phyloP scores from a whole-genome alignment of 331 rosid genomes.

The Quercus lobata region DNA sequence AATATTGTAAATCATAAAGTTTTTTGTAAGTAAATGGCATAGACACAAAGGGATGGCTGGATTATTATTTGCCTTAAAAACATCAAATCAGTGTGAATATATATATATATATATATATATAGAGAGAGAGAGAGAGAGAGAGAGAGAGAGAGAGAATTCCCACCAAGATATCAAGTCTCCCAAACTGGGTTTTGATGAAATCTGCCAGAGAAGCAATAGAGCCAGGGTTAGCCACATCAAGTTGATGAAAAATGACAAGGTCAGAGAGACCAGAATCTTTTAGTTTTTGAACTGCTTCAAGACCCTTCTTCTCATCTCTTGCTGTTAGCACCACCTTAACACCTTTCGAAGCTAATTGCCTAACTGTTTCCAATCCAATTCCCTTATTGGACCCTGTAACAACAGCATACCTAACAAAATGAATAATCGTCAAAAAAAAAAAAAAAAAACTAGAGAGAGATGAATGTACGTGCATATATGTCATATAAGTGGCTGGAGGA shows the following conservation, averaged over 20 bases:
- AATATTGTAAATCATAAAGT: no score
- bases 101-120: no score
- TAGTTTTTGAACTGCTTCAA: constrained; percentile 30
- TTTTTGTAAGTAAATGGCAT: no score
- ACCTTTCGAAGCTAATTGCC: constrained; percentile 36
- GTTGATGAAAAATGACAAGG: constrained; percentile 38
- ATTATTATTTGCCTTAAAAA: no score
- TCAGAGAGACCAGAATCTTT: constrained; percentile 23
- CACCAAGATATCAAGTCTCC: constrained; percentile 59
- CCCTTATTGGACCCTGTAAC: constrained; percentile 54
- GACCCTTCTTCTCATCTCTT: constrained; percentile 49
- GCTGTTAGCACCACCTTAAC: constrained; percentile 45
- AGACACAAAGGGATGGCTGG: no score
- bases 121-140: no score
- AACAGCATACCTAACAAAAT: constrained; percentile 36
- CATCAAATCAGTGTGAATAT: no score
- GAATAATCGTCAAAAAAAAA: no score
- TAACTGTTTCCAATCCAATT: constrained; percentile 38
- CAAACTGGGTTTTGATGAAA: constrained; percentile 37
- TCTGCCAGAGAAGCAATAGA: constrained; percentile 33
- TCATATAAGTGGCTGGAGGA: no score
- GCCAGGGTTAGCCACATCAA: constrained; percentile 42
- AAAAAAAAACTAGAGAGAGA: no score
- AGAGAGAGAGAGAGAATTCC: background rate
- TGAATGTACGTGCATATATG: no score